Conservation (phyloP, 257 asterid species). For the Oldenlandia corymbosa region DNA sequence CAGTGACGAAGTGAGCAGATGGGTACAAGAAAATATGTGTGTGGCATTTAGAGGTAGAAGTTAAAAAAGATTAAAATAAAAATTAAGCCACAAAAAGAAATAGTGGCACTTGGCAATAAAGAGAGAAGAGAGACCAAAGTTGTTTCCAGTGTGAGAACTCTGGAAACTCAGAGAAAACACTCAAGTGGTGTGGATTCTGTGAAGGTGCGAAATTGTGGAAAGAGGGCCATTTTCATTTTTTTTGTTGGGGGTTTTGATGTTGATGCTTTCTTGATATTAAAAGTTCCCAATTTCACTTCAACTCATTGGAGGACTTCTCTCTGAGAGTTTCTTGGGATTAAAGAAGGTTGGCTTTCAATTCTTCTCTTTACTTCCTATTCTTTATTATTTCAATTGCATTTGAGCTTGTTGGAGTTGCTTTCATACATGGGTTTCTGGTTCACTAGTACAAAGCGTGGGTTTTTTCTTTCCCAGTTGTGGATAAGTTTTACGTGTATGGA, state of each 20-base stretch:
- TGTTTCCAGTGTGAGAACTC: slow-evolving; percentile 11
- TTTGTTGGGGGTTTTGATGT: slow-evolving; percentile 21
- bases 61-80: not conserved
- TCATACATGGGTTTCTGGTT: slow-evolving; percentile 20
- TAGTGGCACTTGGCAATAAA: not conserved
- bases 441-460: slow-evolving; percentile 14
- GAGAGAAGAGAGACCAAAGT: not conserved
- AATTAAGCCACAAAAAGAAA: not conserved
- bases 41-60: slow-evolving; percentile 11
- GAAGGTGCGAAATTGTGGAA: slow-evolving; percentile 22
- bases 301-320: slow-evolving; percentile 20
- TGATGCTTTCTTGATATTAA: slow-evolving; percentile 14
- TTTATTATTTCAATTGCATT: slow-evolving; percentile 9
- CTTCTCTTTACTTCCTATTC: not conserved
- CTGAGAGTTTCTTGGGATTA: not conserved
- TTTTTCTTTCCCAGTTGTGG: slow-evolving; percentile 32
- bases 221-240: slow-evolving; percentile 17
- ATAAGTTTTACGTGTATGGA: slow-evolving; percentile 44
- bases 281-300: slow-evolving; percentile 7
- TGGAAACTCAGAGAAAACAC: slow-evolving; percentile 22
- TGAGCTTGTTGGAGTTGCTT: slow-evolving; percentile 20
- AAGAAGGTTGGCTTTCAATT: slow-evolving; percentile 16
- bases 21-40: slow-evolving; percentile 16
- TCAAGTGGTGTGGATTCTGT: no score
- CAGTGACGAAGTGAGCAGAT: slow-evolving; percentile 3